Base-by-base conservation (phyloP, 345 rosid species). In the Salix udensis region DNA sequence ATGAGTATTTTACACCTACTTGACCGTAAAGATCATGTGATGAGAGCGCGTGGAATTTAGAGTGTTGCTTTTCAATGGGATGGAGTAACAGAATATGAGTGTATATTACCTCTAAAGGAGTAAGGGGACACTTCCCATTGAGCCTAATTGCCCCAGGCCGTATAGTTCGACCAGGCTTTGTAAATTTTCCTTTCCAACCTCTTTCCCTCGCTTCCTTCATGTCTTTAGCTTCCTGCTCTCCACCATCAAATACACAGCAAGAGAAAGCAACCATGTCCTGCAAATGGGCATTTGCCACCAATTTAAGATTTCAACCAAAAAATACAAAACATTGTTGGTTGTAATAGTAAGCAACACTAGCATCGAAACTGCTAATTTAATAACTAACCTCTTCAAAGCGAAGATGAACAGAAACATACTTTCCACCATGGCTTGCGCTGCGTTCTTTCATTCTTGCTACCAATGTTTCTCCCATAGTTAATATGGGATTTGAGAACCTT, bases 241-340 rank as follows among this genome's bases (percentile, higher is more conserved):
- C 99, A 62, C 99, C 99, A 86, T 92, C 99, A 88, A 92, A 96
- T 76, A 96, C 84, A 79, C 99, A 96, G 81, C 99, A 96, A 75
- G 99, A 96, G 85, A 96, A 96, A 83, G 99, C 99, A 79, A 96
- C 99, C 99, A 96, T 94, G 86, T 96, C 99, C 99, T 96, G 88
- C 60, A 79, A 31, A 81, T 30, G 64, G 62, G 44, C 58, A 73
- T 79, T 52, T 15, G 50, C 73, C 67, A 76, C 28, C 64, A 75
- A 73, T 60, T 66, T 71, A 24, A 73, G 11, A 65, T 52, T 21
- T 58, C 21, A 66, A 37, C 1, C 60, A 11, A n/a, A 67, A 72
- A 74, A 50, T 61, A 2, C 6, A 23, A 53, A 31, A 23, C 28
- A 55, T 36, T 16, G 24, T 67, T 65, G 40, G 26, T 23, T 50